A percentile compares a stretch with the other conserved stretches of the same genome.
Evolutionary conservation across 176 grass and related monocot species (phyloP).

Genomic region (Chrysopogon serrulatus): DNA sequence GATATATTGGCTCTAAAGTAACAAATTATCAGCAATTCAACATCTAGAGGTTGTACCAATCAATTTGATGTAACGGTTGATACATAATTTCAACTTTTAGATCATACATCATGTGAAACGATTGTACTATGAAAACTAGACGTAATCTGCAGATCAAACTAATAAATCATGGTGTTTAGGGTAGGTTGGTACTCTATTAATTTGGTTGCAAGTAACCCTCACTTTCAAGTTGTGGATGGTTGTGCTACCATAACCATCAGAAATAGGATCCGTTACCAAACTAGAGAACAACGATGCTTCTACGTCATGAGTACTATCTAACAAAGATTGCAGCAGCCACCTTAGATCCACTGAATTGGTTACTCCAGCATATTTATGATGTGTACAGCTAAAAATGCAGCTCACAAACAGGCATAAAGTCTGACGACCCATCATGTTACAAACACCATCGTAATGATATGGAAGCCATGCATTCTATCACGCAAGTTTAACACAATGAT

Average conservation of each 20-base stretch:
- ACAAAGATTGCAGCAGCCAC: not conserved
- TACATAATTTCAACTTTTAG: not conserved
- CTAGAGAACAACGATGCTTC: not conserved
- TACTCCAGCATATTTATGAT: not conserved
- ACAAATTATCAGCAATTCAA: constrained; percentile 11
- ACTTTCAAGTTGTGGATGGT: not conserved
- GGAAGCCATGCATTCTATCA: constrained; percentile 20
- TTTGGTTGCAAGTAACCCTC: constrained; percentile 21
- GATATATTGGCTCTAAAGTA: constrained; percentile 17
- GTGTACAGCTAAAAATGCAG: not conserved
- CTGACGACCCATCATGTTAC: not conserved
- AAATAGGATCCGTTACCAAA: constrained; percentile 14
- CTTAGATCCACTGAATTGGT: not conserved
- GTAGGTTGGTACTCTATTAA: not conserved
- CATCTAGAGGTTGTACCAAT: constrained; percentile 19
- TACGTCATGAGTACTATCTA: not conserved
- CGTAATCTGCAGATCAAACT: not conserved
- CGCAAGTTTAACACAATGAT: constrained; percentile 27
- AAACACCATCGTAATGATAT: constrained; percentile 8
- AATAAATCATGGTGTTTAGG: not conserved
- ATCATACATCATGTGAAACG: constrained; percentile 5
- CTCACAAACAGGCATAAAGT: not conserved
- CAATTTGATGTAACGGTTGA: constrained; percentile 5
- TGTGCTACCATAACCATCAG: not conserved
- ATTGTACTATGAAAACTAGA: constrained; percentile 1